These are phyloP conservation scores for Dactylellina parvicollis DNA, from an alignment of 2,329 filamentous ascomycete species.

Conservation along the genomic window DNA sequence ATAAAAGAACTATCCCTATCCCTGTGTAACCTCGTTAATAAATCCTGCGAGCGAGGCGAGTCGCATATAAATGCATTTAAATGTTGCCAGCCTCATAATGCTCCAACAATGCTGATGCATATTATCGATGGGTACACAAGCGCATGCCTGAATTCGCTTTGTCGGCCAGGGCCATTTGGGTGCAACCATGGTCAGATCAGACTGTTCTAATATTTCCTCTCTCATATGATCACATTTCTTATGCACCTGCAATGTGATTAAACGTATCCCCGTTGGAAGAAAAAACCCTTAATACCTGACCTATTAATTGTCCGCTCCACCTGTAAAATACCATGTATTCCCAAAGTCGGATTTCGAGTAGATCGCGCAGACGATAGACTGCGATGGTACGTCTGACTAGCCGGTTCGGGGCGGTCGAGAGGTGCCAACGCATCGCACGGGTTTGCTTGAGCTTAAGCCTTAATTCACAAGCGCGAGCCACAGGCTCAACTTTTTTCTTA, in stretches of 20 bases:
- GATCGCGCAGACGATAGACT: neutral
- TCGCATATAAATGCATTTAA: too few relatives aligned
- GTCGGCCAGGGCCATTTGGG: neutral
- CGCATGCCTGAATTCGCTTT: neutral
- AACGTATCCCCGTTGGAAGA: neutral
- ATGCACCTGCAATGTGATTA: conserved; percentile 27
- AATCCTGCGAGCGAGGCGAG: too few relatives aligned
- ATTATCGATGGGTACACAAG: neutral
- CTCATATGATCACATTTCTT: conserved; percentile 40
- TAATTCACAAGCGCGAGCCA: neutral
- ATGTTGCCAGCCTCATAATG: too few relatives aligned
- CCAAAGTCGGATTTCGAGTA: too few relatives aligned
- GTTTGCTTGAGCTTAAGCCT: conserved; percentile 1
- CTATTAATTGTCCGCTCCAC: conserved; percentile 24
- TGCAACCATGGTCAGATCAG: neutral
- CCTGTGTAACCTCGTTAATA: too few relatives aligned
- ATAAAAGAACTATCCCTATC: too few relatives aligned
- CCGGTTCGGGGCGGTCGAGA: conserved; percentile 21
- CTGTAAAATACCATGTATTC: too few relatives aligned
- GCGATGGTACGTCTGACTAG: neutral
- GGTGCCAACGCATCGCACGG: conserved; percentile 47
- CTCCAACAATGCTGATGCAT: too few relatives aligned
- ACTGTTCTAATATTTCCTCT: neutral
- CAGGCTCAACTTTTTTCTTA: neutral
- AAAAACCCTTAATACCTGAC: neutral